Evolutionary conservation across 2,329 filamentous ascomycete species (phyloP).

Genomic region (Pseudocercospora crystallina): DNA sequence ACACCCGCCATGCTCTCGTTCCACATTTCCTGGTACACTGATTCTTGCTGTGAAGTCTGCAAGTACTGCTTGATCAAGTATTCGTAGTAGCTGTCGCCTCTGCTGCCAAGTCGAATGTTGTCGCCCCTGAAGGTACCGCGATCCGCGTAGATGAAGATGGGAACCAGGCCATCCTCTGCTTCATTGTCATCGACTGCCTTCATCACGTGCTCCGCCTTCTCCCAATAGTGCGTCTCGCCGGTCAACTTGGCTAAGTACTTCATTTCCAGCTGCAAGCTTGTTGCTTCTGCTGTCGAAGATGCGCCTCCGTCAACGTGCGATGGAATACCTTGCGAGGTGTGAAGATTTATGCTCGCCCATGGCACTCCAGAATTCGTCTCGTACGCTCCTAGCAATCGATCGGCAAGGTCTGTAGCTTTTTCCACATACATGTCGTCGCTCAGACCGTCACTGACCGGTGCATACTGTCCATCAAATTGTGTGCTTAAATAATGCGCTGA

Average conservation of each 20-base stretch:
- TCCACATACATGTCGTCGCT: slow-evolving; percentile 94
- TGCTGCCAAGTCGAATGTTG: slow-evolving; percentile 88
- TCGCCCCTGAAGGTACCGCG: slow-evolving; percentile 75
- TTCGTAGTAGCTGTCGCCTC: slow-evolving; percentile 97
- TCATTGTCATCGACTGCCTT: slow-evolving; percentile 82
- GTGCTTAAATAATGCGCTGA: slow-evolving; percentile 95
- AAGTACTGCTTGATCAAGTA: slow-evolving; percentile 98
- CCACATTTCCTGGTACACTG: slow-evolving; percentile 90
- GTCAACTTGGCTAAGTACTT: slow-evolving; percentile 96
- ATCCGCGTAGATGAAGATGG: slow-evolving; percentile 83
- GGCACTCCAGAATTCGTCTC: slow-evolving; percentile 84
- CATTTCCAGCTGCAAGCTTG: slow-evolving; percentile 90
- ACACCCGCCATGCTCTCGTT: slow-evolving; percentile 79
- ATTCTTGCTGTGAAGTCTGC: slow-evolving; percentile 84
- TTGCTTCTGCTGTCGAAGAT: slow-evolving; percentile 90
- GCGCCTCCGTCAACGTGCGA: slow-evolving; percentile 85
- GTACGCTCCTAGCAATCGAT: slow-evolving; percentile 82
- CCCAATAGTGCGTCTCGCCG: slow-evolving; percentile 90
- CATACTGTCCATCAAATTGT: slow-evolving; percentile 70
- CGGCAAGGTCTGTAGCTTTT: slow-evolving; percentile 89
- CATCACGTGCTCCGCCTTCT: slow-evolving; percentile 88
- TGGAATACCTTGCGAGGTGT: slow-evolving; percentile 69
- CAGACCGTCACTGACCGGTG: slow-evolving; percentile 66
- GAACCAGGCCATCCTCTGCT: slow-evolving; percentile 76
- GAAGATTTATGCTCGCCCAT: slow-evolving; percentile 85